phyloP scores from a whole-genome alignment of 179 eudicot species.

The Beta corolliflora region DNA sequence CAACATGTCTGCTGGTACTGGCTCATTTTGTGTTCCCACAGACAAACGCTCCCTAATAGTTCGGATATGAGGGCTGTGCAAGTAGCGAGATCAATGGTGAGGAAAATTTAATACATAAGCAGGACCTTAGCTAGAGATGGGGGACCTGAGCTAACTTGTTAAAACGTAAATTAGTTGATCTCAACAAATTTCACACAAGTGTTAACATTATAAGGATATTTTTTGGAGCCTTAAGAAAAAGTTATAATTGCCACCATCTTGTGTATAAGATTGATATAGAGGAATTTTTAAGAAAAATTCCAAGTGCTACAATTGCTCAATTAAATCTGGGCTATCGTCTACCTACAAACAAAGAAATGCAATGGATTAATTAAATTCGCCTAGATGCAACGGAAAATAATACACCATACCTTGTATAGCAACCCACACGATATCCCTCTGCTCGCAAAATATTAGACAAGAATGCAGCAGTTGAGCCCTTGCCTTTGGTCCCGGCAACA shows the following conservation, averaged over 20 bases:
- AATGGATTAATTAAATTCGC: not conserved
- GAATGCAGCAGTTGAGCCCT: slow-evolving; percentile 96
- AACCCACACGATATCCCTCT: slow-evolving; percentile 90
- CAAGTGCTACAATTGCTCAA: not conserved
- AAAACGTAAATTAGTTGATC: not conserved
- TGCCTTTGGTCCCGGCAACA: slow-evolving; percentile 97
- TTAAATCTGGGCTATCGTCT: not conserved
- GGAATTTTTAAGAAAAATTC: not conserved
- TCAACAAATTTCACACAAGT: no score
- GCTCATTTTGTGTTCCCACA: slow-evolving; percentile 62
- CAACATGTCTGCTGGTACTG: slow-evolving; percentile 58
- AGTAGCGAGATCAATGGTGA: slow-evolving; percentile 37
- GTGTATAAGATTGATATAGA: not conserved
- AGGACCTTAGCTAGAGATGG: not conserved
- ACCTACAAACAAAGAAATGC: not conserved
- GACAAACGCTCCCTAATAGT: slow-evolving; percentile 88
- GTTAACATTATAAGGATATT: not conserved
- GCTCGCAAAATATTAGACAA: slow-evolving; percentile 83
- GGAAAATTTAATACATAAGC: not conserved
- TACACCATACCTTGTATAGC: slow-evolving; percentile 67
- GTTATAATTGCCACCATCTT: not conserved
- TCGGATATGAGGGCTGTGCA: slow-evolving; percentile 83
- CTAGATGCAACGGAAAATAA: not conserved
- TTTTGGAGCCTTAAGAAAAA: not conserved
- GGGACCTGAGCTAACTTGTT: not conserved